Percentiles rank a stretch among this genome's conserved stretches.
These are phyloP conservation scores for Ettlia oleoabundans DNA, from an alignment of 139 green algal genomes.

Conservation along the genomic window DNA sequence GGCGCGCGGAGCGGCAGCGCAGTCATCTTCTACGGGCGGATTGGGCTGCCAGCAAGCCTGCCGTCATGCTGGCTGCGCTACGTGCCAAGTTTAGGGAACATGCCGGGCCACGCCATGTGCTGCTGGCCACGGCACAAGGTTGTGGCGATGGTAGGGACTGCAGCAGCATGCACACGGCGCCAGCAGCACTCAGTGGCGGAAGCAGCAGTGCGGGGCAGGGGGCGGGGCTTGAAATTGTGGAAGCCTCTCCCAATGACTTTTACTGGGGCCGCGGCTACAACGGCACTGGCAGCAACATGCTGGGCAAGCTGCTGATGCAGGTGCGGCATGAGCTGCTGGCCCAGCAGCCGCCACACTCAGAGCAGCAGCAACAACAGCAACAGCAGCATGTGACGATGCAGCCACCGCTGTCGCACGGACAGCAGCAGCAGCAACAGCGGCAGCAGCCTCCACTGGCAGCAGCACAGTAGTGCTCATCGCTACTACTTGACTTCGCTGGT, in stretches of 20 bases:
- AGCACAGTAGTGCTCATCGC: not conserved
- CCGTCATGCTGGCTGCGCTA: conserved; percentile 87
- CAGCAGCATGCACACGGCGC: not conserved
- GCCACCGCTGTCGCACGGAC: too few relatives aligned
- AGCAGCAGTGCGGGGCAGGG: conserved; percentile 32
- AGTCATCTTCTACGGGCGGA: conserved; percentile 83
- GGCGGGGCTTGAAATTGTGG: conserved; percentile 57
- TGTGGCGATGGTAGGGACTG: conserved; percentile 57
- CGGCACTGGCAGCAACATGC: conserved; percentile 82
- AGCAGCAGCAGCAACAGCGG: too few relatives aligned
- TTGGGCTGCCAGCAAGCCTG: conserved; percentile 82
- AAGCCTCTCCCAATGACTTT: conserved; percentile 83
- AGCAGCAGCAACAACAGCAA: not conserved
- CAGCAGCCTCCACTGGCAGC: not conserved
- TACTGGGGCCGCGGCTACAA: conserved; percentile 93
- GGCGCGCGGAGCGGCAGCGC: conserved; percentile 63
- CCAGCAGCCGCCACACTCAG: not conserved
- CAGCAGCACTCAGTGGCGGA: conserved; percentile 63
- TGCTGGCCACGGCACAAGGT: conserved; percentile 68
- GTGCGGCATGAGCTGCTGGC: conserved; percentile 71
- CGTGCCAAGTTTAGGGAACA: conserved; percentile 87
- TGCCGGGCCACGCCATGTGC: conserved; percentile 64
- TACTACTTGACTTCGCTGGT: not conserved
- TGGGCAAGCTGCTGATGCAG: conserved; percentile 89
- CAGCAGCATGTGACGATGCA: too few relatives aligned